Evolutionary conservation across 306 rosid genomes (phyloP).

Genomic region (Sphenostylis stenocarpa): DNA sequence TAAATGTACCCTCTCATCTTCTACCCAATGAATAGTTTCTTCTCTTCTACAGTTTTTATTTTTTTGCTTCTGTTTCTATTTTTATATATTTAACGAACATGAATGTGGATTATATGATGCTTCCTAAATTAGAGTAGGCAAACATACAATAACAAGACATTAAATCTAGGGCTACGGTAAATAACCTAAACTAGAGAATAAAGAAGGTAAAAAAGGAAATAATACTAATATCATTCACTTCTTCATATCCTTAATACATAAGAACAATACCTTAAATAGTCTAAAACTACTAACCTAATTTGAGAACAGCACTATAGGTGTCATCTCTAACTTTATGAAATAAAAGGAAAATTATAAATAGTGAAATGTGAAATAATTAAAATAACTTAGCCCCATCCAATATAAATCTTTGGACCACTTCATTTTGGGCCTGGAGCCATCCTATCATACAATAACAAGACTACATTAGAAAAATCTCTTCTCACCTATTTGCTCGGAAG

Average conservation of each 20-base stretch:
- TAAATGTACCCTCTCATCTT: neutral
- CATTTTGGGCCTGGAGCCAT: neutral
- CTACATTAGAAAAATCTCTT: conserved; percentile 1
- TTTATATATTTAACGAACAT: conserved; percentile 19
- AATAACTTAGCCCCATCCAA: neutral
- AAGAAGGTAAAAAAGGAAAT: neutral
- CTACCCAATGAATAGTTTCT: no score
- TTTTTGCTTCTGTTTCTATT: no score
- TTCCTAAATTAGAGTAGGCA: neutral
- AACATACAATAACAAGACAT: conserved; percentile 20
- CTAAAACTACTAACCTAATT: neutral
- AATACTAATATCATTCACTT: neutral
- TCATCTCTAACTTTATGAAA: neutral
- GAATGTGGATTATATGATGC: conserved; percentile 22
- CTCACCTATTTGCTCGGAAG: conserved; percentile 78
- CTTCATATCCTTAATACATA: neutral
- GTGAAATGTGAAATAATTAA: no score
- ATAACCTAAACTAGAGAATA: no score
- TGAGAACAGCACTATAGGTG: neutral
- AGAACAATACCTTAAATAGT: neutral
- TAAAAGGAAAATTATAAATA: neutral
- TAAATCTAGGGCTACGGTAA: neutral
- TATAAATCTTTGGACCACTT: neutral
- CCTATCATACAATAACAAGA: conserved; percentile 23
- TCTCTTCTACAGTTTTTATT: no score